Evolutionary conservation across 2,329 filamentous ascomycete genomes (phyloP), one percentile per base, ranked within the genome.

Genomic region (Coleophoma crateriformis): DNA sequence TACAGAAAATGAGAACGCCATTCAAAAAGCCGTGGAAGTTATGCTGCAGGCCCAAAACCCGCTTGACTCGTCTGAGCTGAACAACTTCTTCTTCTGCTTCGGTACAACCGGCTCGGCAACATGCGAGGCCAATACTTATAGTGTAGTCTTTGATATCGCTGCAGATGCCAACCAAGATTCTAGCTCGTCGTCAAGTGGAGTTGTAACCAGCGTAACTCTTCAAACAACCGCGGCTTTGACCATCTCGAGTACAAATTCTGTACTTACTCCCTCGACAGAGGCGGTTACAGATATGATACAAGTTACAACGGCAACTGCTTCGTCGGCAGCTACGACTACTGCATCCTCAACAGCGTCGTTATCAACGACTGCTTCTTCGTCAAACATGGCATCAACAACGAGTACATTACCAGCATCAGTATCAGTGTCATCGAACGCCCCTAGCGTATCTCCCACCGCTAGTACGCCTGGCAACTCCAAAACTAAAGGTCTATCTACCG

Each of bases 401-500:
- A 8, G 15, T 14, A 12, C 32, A 38, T 10, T 34, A 47, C 3
- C 43, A 13, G 15, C 17, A 44, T 37, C 50, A 19, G 19, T 19
- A 20, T n/a, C 39, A 27, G 13, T 17, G 20, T 2, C 39, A 33
- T 38, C 35, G 7, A 14, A 6, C 11, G 15, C 35, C 35, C 13
- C 7, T 17, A 38, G 14, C 7, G 6, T 7, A 7, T 38, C 35
- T 14, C 35, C 35, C 15, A 17, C 35, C 2, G 15, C 15, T 7
- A 38, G 13, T n/a, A 38, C 27, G 27, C 5, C 35, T 13, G 12
- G 14, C 35, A 38, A 7, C 35, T 38, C 14, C 35, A 45, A n/a
- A 15, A 22, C 27, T 33, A 33, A 32, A 32, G 53, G 53, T 15
- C 49, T 65, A 12, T 52, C 49, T 13, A 53, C 54, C 17, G 63